These are phyloP conservation scores for Penicillium flavigenum DNA, from an alignment of 495 filamentous ascomycete species.

Conservation along the genomic window DNA sequence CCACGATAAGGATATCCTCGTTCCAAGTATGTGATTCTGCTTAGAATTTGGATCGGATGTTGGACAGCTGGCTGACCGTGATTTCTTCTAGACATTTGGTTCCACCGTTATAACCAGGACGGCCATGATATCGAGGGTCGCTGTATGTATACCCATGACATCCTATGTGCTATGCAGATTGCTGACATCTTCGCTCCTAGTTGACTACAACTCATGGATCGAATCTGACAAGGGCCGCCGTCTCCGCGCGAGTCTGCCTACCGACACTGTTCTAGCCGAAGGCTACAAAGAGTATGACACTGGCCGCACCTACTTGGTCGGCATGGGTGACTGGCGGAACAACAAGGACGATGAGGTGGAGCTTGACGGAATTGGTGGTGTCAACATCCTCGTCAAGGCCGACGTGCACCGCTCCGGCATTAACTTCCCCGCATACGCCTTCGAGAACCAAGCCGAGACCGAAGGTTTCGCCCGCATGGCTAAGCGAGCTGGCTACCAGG, in stretches of 20 bases:
- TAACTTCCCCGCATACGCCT: slow-evolving; percentile 96
- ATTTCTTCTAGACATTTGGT: slow-evolving; percentile 79
- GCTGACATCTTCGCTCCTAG: slow-evolving; percentile 43
- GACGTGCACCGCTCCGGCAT: slow-evolving; percentile 96
- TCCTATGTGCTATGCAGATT: slow-evolving; percentile 1
- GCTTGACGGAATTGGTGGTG: slow-evolving; percentile 94
- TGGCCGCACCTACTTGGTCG: slow-evolving; percentile 79
- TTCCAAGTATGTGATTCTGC: slow-evolving; percentile 72
- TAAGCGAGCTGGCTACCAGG: slow-evolving; percentile 91
- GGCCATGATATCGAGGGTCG: slow-evolving; percentile 86
- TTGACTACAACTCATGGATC: slow-evolving; percentile 99
- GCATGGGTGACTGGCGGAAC: slow-evolving; percentile 85
- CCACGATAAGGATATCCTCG: slow-evolving; percentile 88
- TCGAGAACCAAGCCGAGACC: slow-evolving; percentile 98
- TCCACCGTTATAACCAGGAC: slow-evolving; percentile 82
- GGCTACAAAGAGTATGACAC: slow-evolving; percentile 94
- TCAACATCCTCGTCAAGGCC: slow-evolving; percentile 96
- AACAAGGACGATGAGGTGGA: slow-evolving; percentile 88
- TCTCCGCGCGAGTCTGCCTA: slow-evolving; percentile 67
- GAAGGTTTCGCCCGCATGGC: slow-evolving; percentile 99
- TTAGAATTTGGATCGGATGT: background rate
- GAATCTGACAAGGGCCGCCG: slow-evolving; percentile 82
- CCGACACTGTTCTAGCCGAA: slow-evolving; percentile 83
- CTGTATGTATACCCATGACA: slow-evolving; percentile 57
- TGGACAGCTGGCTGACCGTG: slow-evolving; percentile 26